Evolutionary conservation across 306 rosid species (phyloP).

Genomic region (Carpinus fangiana): DNA sequence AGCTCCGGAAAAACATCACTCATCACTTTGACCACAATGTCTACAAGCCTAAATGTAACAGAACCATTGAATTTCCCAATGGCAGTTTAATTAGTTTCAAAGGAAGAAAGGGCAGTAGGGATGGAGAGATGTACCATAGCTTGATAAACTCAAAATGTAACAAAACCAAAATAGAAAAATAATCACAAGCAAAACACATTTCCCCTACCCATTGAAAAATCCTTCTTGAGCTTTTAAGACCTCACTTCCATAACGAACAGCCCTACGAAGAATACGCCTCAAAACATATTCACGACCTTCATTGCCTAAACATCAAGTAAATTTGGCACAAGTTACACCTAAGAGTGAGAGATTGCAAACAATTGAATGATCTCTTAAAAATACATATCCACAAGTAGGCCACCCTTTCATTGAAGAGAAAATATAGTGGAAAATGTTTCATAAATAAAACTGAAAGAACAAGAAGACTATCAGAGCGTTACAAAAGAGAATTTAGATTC

Average conservation of each 20-base stretch:
- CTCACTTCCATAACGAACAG: constrained; percentile 97
- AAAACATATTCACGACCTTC: constrained; percentile 98
- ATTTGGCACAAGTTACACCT: constrained; percentile 10
- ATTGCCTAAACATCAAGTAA: constrained; percentile 58
- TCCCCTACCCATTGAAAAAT: constrained; percentile 78
- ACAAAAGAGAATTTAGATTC: neutral
- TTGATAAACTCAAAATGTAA: neutral
- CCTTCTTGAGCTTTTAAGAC: constrained; percentile 90
- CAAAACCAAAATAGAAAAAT: constrained; percentile 10
- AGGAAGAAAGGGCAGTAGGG: neutral
- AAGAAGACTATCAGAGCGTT: neutral
- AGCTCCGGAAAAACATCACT: constrained; percentile 85
- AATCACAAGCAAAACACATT: neutral
- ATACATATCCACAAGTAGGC: neutral
- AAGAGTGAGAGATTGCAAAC: neutral
- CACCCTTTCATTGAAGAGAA: neutral
- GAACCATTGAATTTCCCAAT: neutral
- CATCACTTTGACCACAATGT: constrained; percentile 61
- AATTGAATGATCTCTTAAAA: neutral
- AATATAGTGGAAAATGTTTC: neutral
- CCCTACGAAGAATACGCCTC: constrained; percentile 97
- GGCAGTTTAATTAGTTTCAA: neutral
- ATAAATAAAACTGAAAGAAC: neutral
- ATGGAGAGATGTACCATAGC: neutral
- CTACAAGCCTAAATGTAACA: constrained; percentile 69